Base-by-base conservation (phyloP, 2,329 filamentous ascomycete genomes). In the Aspergillus melleus region DNA sequence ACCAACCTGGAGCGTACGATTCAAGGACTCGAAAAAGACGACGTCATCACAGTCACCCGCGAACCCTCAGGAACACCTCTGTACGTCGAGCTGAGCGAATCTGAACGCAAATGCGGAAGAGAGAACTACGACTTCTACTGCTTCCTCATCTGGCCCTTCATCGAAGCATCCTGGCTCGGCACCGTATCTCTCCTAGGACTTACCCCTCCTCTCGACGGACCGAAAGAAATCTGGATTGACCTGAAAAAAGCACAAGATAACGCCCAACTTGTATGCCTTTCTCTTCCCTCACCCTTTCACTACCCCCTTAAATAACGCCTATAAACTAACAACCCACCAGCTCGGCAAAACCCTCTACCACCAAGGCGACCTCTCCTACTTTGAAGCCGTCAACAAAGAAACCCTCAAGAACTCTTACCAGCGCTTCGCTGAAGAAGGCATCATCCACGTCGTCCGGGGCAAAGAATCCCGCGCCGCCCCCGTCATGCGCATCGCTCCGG, bases 41-140 rank as follows among this genome's bases (percentile, higher is more conserved):
- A 87, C 50, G 86, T 98, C 9, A 86, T 99, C 36, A 83, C 84
- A 5, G 79, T 96, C 16, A 84, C 86, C 11, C 83, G 87, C 14
- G 72, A 79, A 55, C 78, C 84, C 42, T 77, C 81, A 0, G 77
- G 81, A 5, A 82, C 81, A 0, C 81, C 83, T 0, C 84, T 92
- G n/a, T 79, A 80, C 57, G 80, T 97, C 42, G 91, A 92, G 4
- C 81, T 99, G 8, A 89, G 90, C 19, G 86, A 90, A 6, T 79
- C 84, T 3, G 95, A 99, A 75, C 84, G 93, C 19, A 82, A 84
- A 30, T 87, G 85, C 6, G 95, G 95, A 1, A 83, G 94, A 42
- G 95, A 99, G 76, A 98, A 97, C 70, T 99, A 90, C 70, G 95
- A 99, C 72, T 99, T 99, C 76, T 98, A 98, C 78, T 98, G 94